Evolutionary conservation across 352 stramenopile genomes (phyloP).

Genomic region (Peronosclerospora sorghi): DNA sequence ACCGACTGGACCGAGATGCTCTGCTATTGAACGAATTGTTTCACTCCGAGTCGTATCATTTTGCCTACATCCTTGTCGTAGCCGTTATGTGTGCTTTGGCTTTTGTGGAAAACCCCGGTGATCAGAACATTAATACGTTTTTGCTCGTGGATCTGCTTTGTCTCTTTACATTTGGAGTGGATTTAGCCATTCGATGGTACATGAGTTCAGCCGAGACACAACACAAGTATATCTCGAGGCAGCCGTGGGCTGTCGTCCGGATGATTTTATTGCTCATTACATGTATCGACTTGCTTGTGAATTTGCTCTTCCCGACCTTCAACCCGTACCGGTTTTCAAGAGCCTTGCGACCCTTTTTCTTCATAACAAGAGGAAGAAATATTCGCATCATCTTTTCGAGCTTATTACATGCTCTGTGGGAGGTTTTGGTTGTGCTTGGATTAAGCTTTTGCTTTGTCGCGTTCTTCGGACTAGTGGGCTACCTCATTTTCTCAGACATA

Average conservation of each 20-base stretch:
- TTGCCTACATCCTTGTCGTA: slow-evolving; percentile 63
- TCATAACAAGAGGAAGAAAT: slow-evolving; percentile 67
- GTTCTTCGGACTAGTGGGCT: slow-evolving; percentile 71
- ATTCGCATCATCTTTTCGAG: slow-evolving; percentile 81
- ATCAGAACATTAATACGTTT: slow-evolving; percentile 39
- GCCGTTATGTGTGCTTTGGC: slow-evolving; percentile 48
- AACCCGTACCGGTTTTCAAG: slow-evolving; percentile 62
- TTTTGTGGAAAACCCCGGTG: slow-evolving; percentile 48
- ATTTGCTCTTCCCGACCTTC: slow-evolving; percentile 30
- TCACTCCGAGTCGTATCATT: slow-evolving; percentile 57
- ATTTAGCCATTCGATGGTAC: slow-evolving; percentile 66
- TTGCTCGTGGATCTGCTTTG: slow-evolving; percentile 55
- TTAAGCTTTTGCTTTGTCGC: slow-evolving; percentile 64
- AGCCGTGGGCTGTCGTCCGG: slow-evolving; percentile 64
- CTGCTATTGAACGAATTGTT: slow-evolving; percentile 63
- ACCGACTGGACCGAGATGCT: slow-evolving; percentile 56
- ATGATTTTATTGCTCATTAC: slow-evolving; percentile 48
- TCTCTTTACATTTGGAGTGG: slow-evolving; percentile 44
- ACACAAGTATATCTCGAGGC: slow-evolving; percentile 57
- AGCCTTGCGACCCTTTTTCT: slow-evolving; percentile 63
- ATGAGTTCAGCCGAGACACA: slow-evolving; percentile 79
- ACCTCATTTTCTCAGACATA: slow-evolving; percentile 66
- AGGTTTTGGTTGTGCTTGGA: slow-evolving; percentile 60
- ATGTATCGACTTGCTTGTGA: slow-evolving; percentile 35
- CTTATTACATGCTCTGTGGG: slow-evolving; percentile 56